These are phyloP conservation scores for Mariannaea sp. DNA, from an alignment of 2,329 filamentous ascomycete species.

Conservation along the genomic window DNA sequence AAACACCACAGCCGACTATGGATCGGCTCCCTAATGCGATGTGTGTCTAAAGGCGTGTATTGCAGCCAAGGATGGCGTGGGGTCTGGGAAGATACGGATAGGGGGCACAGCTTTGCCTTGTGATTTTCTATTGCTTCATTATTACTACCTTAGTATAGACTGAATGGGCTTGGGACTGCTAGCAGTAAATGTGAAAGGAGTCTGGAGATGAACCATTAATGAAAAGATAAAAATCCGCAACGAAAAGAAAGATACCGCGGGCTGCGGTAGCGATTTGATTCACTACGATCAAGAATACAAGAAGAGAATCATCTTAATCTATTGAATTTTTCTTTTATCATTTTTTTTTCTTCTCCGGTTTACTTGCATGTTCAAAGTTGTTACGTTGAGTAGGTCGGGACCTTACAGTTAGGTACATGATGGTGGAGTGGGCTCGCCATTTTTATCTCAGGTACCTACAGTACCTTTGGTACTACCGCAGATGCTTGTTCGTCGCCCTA, in stretches of 20 bases:
- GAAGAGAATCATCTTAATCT: too few relatives aligned
- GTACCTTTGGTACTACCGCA: neutral
- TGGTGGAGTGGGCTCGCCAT: too few relatives aligned
- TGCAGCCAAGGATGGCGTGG: slow-evolving; percentile 30
- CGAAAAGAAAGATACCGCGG: slow-evolving; percentile 4
- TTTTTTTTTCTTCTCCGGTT: too few relatives aligned
- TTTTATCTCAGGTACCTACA: too few relatives aligned
- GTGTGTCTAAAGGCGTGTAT: slow-evolving; percentile 30
- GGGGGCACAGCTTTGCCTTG: slow-evolving; percentile 16
- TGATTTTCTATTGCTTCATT: slow-evolving; percentile 7
- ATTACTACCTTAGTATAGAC: slow-evolving; percentile 26
- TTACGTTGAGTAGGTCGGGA: too few relatives aligned
- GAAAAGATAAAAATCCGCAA: slow-evolving; percentile 32
- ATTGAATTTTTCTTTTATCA: too few relatives aligned
- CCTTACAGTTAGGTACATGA: too few relatives aligned
- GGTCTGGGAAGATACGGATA: slow-evolving; percentile 25
- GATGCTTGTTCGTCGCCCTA: slow-evolving; percentile 31
- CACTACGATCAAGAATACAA: neutral
- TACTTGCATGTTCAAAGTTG: too few relatives aligned
- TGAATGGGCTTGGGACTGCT: slow-evolving; percentile 27
- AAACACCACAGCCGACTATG: slow-evolving; percentile 32
- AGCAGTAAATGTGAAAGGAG: slow-evolving; percentile 20
- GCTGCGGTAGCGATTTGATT: neutral
- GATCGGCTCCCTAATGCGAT: slow-evolving; percentile 35
- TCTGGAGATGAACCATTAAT: slow-evolving; percentile 35